Percentiles rank a stretch among this genome's conserved stretches.
phyloP scores from a whole-genome alignment of 1,284 basidiomycete species.

The Papiliotrema nemorosa region DNA sequence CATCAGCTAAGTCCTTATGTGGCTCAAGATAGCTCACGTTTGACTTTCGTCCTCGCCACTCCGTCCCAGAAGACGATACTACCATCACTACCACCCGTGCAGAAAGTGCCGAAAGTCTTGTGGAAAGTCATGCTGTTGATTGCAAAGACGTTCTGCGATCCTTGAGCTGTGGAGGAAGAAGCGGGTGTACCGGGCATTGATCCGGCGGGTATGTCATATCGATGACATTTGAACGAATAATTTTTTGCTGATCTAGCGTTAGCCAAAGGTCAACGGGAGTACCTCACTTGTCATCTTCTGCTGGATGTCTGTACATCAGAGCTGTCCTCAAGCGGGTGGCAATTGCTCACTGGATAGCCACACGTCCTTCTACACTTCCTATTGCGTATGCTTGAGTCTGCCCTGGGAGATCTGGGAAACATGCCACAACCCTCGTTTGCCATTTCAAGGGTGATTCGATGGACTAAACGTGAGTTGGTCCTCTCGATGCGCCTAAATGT shows the following conservation, averaged over 20 bases:
- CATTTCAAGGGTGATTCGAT: slow-evolving; percentile 83
- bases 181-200: slow-evolving; percentile 35
- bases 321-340: not conserved
- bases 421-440: slow-evolving; percentile 87
- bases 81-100: slow-evolving; percentile 71
- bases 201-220: slow-evolving; percentile 58
- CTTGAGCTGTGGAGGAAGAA: too few species aligned
- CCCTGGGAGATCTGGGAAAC: slow-evolving; percentile 62
- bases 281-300: slow-evolving; percentile 29
- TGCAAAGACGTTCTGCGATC: slow-evolving; percentile 76
- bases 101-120: slow-evolving; percentile 87
- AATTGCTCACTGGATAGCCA: slow-evolving; percentile 81
- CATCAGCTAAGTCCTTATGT: not conserved
- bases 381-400: slow-evolving; percentile 72
- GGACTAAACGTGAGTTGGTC: slow-evolving; percentile 52
- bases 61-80: slow-evolving; percentile 39
- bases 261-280: too few species aligned
- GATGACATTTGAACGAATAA: slow-evolving; percentile 96
- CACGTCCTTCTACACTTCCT: slow-evolving; percentile 91
- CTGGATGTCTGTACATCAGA: slow-evolving; percentile 29
- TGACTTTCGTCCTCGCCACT: slow-evolving; percentile 76
- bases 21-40: slow-evolving; percentile 57
- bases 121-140: slow-evolving; percentile 93
- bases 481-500: not conserved
- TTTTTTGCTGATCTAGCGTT: slow-evolving; percentile 58